Conservation (phyloP, 2,329 filamentous ascomycete species). For the Purpureocillium takamizusanense region DNA sequence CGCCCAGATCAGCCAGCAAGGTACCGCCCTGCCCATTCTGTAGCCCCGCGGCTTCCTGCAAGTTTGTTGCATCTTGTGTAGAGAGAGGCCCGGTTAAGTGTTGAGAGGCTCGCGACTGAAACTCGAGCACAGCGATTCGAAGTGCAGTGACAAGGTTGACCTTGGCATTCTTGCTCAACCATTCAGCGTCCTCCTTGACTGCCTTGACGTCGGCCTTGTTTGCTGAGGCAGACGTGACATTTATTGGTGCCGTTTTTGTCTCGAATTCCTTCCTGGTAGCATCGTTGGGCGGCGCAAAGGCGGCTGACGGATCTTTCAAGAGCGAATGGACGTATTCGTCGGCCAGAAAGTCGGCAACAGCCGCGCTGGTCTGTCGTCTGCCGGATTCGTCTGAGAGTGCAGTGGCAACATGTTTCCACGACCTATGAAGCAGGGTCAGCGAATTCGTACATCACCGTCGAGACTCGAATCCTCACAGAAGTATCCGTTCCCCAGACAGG, state of each 20-base stretch:
- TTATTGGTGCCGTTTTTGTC: conserved; percentile 78
- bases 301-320: conserved; percentile 58
- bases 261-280: conserved; percentile 66
- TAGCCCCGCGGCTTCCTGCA: conserved; percentile 64
- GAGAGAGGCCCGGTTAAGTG: conserved; percentile 66
- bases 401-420: conserved; percentile 52
- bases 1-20: conserved; percentile 44
- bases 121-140: conserved; percentile 72
- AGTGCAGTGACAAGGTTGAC: conserved; percentile 79
- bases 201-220: conserved; percentile 64
- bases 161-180: conserved; percentile 70
- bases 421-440: conserved; percentile 27
- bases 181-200: conserved; percentile 77
- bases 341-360: conserved; percentile 60
- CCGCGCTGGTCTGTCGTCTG: conserved; percentile 41
- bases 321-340: conserved; percentile 60
- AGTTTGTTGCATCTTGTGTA: conserved; percentile 66
- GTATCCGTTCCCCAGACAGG: conserved; percentile 67
- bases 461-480: conserved; percentile 63
- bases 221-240: conserved; percentile 61
- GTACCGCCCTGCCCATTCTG: conserved; percentile 50
- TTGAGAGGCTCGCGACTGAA: conserved; percentile 67
- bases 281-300: conserved; percentile 55
- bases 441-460: conserved; percentile 11
- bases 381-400: conserved; percentile 48